phyloP scores from a whole-genome alignment of 176 grass and related monocot genomes.

The Musa acuminata region DNA sequence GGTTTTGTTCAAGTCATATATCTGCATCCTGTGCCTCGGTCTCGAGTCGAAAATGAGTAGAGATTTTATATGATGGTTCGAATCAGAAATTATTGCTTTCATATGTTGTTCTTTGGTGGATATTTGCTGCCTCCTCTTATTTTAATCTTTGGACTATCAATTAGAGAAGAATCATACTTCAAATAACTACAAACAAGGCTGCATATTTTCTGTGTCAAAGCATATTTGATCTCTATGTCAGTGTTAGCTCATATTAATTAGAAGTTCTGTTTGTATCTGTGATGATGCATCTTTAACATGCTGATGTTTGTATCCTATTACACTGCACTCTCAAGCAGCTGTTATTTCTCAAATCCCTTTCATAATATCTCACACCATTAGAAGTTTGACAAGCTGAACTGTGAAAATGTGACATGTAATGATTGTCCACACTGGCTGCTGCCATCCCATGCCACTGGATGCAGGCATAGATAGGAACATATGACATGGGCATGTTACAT shows the following conservation, averaged over 20 bases:
- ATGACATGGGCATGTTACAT: neutral
- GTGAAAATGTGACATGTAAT: neutral
- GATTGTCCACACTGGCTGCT: neutral
- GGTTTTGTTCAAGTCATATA: slow-evolving; percentile 60
- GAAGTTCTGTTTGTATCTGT: too few relatives aligned
- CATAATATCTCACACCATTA: too few relatives aligned
- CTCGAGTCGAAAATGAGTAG: neutral
- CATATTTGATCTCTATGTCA: neutral
- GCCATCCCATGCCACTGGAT: neutral
- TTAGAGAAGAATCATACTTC: neutral
- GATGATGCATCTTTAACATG: too few relatives aligned
- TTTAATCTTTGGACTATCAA: neutral
- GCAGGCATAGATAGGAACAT: neutral
- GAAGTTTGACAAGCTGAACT: neutral
- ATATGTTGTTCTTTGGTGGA: too few relatives aligned
- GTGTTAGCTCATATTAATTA: too few relatives aligned
- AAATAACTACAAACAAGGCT: neutral
- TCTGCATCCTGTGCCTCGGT: slow-evolving; percentile 51
- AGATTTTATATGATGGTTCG: neutral
- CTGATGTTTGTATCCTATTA: too few relatives aligned
- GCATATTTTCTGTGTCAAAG: neutral
- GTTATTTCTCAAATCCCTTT: too few relatives aligned
- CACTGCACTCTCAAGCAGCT: too few relatives aligned
- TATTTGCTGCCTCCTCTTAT: neutral
- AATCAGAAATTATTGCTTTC: too few relatives aligned